Evolutionary conservation across 1,284 basidiomycete species (phyloP).

Genomic region (Termitomyces sp.): DNA sequence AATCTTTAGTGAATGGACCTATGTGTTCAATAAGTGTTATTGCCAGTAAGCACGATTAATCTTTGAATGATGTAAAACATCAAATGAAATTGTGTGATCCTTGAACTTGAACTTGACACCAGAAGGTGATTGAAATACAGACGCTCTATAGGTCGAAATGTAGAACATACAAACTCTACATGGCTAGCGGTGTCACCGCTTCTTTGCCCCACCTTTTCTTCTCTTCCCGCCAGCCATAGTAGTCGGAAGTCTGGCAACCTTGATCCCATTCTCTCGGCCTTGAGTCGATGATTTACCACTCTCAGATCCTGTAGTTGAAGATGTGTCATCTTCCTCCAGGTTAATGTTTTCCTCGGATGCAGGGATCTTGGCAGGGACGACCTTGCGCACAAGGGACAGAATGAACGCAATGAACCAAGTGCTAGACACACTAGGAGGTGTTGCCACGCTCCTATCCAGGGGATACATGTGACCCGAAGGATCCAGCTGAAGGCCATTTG

Average conservation of each 20-base stretch:
- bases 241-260: constrained; percentile 27
- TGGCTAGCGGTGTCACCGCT: constrained; percentile 24
- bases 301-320: constrained; percentile 34
- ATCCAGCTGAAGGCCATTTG: constrained; percentile 32
- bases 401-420: constrained; percentile 41
- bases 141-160: neutral
- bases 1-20: neutral
- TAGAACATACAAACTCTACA: neutral
- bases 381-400: constrained; percentile 27
- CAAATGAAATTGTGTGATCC: neutral
- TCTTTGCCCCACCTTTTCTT: constrained; percentile 42
- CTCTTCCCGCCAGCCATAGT: constrained; percentile 55
- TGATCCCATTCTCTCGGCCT: constrained; percentile 18
- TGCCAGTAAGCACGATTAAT: neutral
- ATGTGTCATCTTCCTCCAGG: constrained; percentile 28
- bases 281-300: constrained; percentile 38
- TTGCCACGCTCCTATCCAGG: constrained; percentile 28
- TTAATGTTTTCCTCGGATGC: constrained; percentile 3
- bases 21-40: neutral
- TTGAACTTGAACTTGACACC: neutral
- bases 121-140: neutral
- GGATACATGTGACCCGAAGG: constrained; percentile 48
- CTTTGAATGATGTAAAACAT: neutral
- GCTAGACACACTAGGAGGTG: constrained; percentile 24
- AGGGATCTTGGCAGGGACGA: constrained; percentile 19